phyloP scores from a whole-genome alignment of 148 eudicot species.

The Camellia sinensis region DNA sequence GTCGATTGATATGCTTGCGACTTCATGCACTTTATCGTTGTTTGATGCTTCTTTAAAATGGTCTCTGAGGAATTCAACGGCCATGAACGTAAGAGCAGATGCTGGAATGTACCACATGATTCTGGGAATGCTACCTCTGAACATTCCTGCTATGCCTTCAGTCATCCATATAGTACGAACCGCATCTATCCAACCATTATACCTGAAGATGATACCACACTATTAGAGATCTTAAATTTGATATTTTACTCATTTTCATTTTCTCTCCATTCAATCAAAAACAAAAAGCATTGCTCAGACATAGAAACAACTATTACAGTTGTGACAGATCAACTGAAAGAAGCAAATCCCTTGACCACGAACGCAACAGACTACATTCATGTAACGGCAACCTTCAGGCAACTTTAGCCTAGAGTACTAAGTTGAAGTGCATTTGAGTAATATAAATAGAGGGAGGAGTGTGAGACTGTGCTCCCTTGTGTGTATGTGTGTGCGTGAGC shows the following conservation, averaged over 20 bases:
- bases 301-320: neutral
- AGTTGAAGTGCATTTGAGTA: neutral
- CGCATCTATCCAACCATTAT: constrained; percentile 83
- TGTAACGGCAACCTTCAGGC: neutral
- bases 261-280: neutral
- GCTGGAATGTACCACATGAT: constrained; percentile 87
- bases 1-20: constrained; percentile 52
- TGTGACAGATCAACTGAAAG: neutral
- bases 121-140: constrained; percentile 83
- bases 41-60: constrained; percentile 40
- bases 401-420: neutral
- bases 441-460: neutral
- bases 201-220: constrained; percentile 39
- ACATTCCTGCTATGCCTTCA: constrained; percentile 70
- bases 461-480: neutral
- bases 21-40: constrained; percentile 25
- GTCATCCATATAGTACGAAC: constrained; percentile 62
- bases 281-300: neutral
- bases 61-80: constrained; percentile 80
- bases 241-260: too few relatives aligned
- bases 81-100: constrained; percentile 91
- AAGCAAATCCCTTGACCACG: neutral
- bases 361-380: neutral
- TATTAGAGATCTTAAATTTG: neutral
- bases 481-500: neutral